A percentile compares a stretch with the other conserved stretches of the same genome.
These are phyloP conservation scores for Suillus brevipes DNA, from an alignment of 768 basidiomycete species.

Conservation along the genomic window DNA sequence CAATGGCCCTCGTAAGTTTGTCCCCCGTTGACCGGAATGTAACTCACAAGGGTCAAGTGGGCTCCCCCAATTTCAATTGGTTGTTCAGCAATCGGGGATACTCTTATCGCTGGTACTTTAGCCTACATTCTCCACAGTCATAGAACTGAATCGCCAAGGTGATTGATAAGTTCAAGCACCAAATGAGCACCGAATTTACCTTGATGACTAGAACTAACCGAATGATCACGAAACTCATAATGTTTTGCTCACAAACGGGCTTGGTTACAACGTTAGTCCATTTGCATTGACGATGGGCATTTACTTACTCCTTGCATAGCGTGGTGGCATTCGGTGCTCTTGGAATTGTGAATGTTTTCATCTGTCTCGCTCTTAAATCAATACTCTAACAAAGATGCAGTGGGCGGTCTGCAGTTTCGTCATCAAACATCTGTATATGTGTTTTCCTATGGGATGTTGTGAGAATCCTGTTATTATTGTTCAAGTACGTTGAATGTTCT, in stretches of 20 bases:
- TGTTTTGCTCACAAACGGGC: conserved; percentile 29
- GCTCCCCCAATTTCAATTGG: conserved; percentile 24
- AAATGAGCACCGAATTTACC: not conserved
- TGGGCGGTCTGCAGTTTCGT: conserved; percentile 23
- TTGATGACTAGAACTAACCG: conserved; percentile 13
- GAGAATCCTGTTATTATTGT: conserved; percentile 5
- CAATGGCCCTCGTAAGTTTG: not conserved
- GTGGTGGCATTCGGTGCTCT: conserved; percentile 15
- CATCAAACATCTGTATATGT: conserved; percentile 22
- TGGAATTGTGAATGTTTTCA: conserved; percentile 18
- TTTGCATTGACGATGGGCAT: not conserved
- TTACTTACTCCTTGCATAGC: conserved; percentile 13
- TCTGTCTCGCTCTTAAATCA: not conserved
- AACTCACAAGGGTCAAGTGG: conserved; percentile 19
- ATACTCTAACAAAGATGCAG: conserved; percentile 11
- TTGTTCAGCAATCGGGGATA: conserved; percentile 20
- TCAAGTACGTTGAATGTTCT: not conserved
- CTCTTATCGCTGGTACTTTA: conserved; percentile 24
- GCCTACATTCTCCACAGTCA: conserved; percentile 14
- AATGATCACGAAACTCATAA: conserved; percentile 19
- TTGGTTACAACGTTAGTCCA: conserved; percentile 24
- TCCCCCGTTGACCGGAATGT: not conserved
- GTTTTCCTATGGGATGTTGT: conserved; percentile 28
- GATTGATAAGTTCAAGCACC: not conserved
- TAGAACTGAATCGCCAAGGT: conserved; percentile 17